Evolutionary conservation across 345 rosid genomes (phyloP).

Genomic region (Salix caprea): DNA sequence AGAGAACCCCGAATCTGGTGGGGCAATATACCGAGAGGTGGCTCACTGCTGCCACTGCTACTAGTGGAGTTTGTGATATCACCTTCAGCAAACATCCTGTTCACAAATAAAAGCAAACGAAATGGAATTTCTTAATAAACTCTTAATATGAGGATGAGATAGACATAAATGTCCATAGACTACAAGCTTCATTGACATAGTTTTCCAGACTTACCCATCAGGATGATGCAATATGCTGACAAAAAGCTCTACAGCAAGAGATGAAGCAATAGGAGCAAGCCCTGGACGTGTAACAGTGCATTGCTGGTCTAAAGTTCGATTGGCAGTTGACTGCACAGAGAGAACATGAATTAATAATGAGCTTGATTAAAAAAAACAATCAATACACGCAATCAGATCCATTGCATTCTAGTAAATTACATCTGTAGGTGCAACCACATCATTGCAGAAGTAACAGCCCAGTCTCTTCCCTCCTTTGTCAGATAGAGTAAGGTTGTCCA

Average conservation of each 20-base stretch:
- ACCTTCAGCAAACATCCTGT: conserved; percentile 63
- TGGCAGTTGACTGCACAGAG: conserved; percentile 74
- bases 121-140: not conserved
- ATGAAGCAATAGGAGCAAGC: conserved; percentile 89
- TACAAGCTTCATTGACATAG: not conserved
- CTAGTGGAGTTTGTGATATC: conserved; percentile 43
- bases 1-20: conserved; percentile 91
- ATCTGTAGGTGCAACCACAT: conserved; percentile 91
- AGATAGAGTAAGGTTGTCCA: conserved; percentile 39
- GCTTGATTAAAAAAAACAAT: conserved; percentile 3
- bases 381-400: not conserved
- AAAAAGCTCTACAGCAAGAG: conserved; percentile 84
- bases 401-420: conserved; percentile 39
- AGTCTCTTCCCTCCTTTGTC: conserved; percentile 50
- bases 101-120: conserved; percentile 4
- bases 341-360: conserved; percentile 5
- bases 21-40: conserved; percentile 83
- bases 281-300: conserved; percentile 99
- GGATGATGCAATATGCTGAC: conserved; percentile 85
- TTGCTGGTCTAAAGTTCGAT: conserved; percentile 92
- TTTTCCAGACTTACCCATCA: conserved; percentile 48
- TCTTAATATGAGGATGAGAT: not conserved
- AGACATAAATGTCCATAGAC: not conserved
- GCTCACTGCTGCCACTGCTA: conserved; percentile 44
- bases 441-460: conserved; percentile 98